Percentiles rank a stretch among this genome's conserved stretches.
These are phyloP conservation scores for Xylaria castorea DNA, from an alignment of 495 filamentous ascomycete species.

Conservation along the genomic window DNA sequence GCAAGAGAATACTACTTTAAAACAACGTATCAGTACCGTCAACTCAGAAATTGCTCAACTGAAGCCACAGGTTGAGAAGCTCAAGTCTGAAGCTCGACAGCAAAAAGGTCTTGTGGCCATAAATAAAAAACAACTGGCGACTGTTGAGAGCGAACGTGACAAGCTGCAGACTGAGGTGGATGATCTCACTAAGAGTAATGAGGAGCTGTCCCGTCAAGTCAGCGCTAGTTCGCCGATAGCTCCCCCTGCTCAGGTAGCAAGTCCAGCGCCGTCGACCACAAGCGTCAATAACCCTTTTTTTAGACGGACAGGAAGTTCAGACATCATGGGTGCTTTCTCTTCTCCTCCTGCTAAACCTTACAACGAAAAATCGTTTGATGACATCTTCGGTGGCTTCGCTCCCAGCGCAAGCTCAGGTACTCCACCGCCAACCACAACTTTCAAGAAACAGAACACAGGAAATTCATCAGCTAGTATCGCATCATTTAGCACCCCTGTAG, in stretches of 20 bases:
- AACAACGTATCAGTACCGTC: slow-evolving; percentile 82
- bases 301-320: slow-evolving; percentile 70
- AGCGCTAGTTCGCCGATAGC: slow-evolving; percentile 48
- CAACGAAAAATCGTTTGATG: slow-evolving; percentile 78
- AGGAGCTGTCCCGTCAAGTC: slow-evolving; percentile 56
- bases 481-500: slow-evolving; percentile 60
- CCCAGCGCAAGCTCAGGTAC: slow-evolving; percentile 54
- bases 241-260: slow-evolving; percentile 52
- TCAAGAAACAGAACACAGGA: slow-evolving; percentile 66
- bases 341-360: slow-evolving; percentile 53
- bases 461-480: slow-evolving; percentile 58
- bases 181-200: slow-evolving; percentile 67
- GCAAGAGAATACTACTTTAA: slow-evolving; percentile 82
- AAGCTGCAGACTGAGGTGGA: slow-evolving; percentile 81
- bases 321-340: slow-evolving; percentile 65
- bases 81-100: slow-evolving; percentile 86
- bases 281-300: slow-evolving; percentile 93
- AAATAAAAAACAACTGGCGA: slow-evolving; percentile 95
- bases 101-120: slow-evolving; percentile 96
- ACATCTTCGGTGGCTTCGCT: slow-evolving; percentile 79
- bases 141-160: slow-evolving; percentile 84
- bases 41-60: slow-evolving; percentile 83
- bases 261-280: slow-evolving; percentile 74
- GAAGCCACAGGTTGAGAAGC: slow-evolving; percentile 87
- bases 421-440: slow-evolving; percentile 65